A percentile compares a stretch with the other conserved stretches of the same genome.
Evolutionary conservation across 768 basidiomycete genomes (phyloP).

Genomic region (Mycena vitilis): DNA sequence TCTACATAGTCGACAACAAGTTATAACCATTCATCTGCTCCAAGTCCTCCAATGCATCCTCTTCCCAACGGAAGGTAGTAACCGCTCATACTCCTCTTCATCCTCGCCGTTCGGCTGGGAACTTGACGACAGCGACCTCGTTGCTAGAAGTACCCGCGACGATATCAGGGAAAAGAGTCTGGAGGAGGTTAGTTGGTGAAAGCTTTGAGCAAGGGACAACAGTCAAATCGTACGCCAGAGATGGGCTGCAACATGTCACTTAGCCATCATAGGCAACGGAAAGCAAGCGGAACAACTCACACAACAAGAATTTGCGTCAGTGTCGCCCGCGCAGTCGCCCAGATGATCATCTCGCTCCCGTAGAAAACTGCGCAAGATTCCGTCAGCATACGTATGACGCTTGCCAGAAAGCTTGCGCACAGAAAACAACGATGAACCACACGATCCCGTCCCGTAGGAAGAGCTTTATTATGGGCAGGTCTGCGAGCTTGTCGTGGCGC

Average conservation of each 20-base stretch:
- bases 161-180: slow-evolving; percentile 22
- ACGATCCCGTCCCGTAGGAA: slow-evolving; percentile 23
- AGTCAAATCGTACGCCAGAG: slow-evolving; percentile 7
- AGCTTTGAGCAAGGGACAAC: too few species aligned
- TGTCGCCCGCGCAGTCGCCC: slow-evolving; percentile 3
- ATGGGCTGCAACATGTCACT: neutral
- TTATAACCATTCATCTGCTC: neutral
- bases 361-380: slow-evolving; percentile 16
- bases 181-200: too few species aligned
- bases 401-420: neutral
- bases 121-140: neutral
- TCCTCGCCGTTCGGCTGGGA: neutral
- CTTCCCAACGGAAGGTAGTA: neutral
- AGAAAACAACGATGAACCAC: slow-evolving; percentile 22
- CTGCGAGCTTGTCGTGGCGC: neutral
- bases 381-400: neutral
- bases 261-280: neutral
- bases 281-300: slow-evolving; percentile 2
- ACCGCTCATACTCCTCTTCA: neutral
- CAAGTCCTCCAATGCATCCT: slow-evolving; percentile 4
- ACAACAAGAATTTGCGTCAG: slow-evolving; percentile 15
- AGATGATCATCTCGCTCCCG: slow-evolving; percentile 21
- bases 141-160: neutral
- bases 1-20: too few species aligned
- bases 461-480: slow-evolving; percentile 16